Base-by-base conservation (phyloP, 2,329 filamentous ascomycete species). In the Colletotrichum tofieldiae region DNA sequence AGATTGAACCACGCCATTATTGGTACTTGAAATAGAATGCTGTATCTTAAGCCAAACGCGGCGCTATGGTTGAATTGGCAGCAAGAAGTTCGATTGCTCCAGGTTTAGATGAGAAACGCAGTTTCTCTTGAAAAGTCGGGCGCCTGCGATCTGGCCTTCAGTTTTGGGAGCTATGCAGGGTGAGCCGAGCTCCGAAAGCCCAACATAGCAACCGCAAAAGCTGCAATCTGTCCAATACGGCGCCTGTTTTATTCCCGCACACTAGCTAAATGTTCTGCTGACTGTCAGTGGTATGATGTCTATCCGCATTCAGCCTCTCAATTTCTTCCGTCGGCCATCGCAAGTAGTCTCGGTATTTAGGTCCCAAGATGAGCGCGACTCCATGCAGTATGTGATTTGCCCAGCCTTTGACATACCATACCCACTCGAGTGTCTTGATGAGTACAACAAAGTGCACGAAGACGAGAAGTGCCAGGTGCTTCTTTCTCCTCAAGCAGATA, bases 301-400 rank as follows among this genome's bases (percentile, higher is more conserved):
- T 32, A 32, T 32, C 29, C 29, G 29, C 29, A 32, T 32, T 4
- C 4, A 32, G 29, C 29, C 29, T 32, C 29, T 32, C 29, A 72
- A 20, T 68, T 77, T 75, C 77, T 74, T 70, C 80, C 77, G 69
- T 70, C 45, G 68, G 79, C 71, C 18, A 76, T 66, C 58, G 63
- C 55, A 49, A 64, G 69, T 59, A 51, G 75, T 75, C 66, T 51
- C 62, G 9, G 58, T 29, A 71, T 18, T 55, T 29, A 9, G 56
- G 56, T 0, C 67, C 63, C 29, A 71, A 23, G 43, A 61, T 56
- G n/a, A 67, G 59, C 26, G 29, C 29, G 29, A 32, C 29, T 32
- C 29, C 29, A 32, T 32, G 29, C 29, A 32, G 6, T 32, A 32
- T 32, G 29, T 32, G 29, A 32, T 32, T 32, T 6, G 29, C 29